Base-by-base conservation (phyloP, 2,329 filamentous ascomycete species). In the Aspergillus hortae region DNA sequence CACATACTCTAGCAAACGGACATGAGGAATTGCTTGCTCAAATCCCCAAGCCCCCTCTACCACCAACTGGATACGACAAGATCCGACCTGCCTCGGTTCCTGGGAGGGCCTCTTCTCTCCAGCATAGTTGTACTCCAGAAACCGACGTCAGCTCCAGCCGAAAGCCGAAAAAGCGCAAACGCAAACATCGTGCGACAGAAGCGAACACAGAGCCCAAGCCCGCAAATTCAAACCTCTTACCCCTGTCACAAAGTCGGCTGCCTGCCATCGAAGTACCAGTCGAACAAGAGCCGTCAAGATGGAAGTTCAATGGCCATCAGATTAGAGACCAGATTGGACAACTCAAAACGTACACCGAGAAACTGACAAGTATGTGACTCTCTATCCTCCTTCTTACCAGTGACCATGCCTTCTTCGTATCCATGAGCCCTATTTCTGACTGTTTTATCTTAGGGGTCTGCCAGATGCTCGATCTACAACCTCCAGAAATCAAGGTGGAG, bases 351-450 rank as follows among this genome's bases (percentile, higher is more conserved):
- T 46, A 51, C 35, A 49, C 33, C 19, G 50, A 53, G 42, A 59
- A 48, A 49, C 57, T 64, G 35, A 47, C 59, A 49, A 62, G 64
- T 67, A 58, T 56, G 19, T 43, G 17, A 4, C 7, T 4, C 32
- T 11, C 44, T 41, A 21, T 36, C 19, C 1, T 33, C 17, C 10
- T 40, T 21, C 50, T 49, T 48, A 46, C 45, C 44, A n/a, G 4
- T 32, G 27, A 38, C 12, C 12, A 1, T 7, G 14, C 12, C 15
- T 7, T 7, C 15, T 38, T n/a, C 14, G 5, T 38, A 38, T 38
- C 35, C n/a, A 32, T 21, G 23, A 32, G 7, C 11, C 10, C 14
- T 10, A 14, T 4, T 23, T 7, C 19, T n/a, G 21, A 23, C 32
- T 7, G 6, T 27, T 17, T 21, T 21, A 6, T 46, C 25, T 6